Evolutionary conservation across 2,329 filamentous ascomycete species (phyloP), one percentile per base, ranked within the genome.

Genomic region (Penicillium fuscoglaucum): DNA sequence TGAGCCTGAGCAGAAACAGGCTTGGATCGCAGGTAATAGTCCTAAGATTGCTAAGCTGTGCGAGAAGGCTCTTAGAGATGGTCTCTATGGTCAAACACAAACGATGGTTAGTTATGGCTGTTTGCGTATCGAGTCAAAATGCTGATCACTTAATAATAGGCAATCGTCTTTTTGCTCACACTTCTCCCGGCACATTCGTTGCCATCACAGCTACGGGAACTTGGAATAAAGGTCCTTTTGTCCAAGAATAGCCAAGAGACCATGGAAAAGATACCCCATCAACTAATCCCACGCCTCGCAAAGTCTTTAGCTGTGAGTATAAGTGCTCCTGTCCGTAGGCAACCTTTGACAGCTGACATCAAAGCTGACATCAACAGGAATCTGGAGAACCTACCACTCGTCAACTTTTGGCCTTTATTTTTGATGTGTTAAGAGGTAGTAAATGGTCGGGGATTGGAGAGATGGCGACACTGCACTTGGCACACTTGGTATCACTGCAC

Each of bases 301-400:
- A 70, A 76, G 52, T 72, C 76, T 59, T 66, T 73, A 52, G 70
- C 70, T 40, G 80, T 79, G 26, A 73, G 77, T 56, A 61, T 78
- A 28, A 72, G 74, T 52, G 59, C 64, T 17, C 5, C 21, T 21
- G 7, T 9, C 8, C n/a, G 9, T 15, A n/a, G 26, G 2, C 8
- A 50, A 29, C 4, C 37, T 10, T 41, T 57, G 15, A 52, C 31
- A 15, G 31, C 0, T 53, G 13, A 52, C 33, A 17, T 40, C 0
- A 70, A 59, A 15, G 31, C 0, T 53, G 13, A 52, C 33, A 17
- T 40, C 0, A 70, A 59, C 24, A 66, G 58, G 57, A 44, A 24
- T 65, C 62, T 8, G 66, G 68, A 5, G 64, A 68, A 7, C 55
- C 63, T 46, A 61, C 65, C 10, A 55, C 70, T 17, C 60, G 57